Percentiles rank a stretch among this genome's conserved stretches.
phyloP scores from a whole-genome alignment of 2,329 filamentous ascomycete genomes.

The Claviceps paspali region DNA sequence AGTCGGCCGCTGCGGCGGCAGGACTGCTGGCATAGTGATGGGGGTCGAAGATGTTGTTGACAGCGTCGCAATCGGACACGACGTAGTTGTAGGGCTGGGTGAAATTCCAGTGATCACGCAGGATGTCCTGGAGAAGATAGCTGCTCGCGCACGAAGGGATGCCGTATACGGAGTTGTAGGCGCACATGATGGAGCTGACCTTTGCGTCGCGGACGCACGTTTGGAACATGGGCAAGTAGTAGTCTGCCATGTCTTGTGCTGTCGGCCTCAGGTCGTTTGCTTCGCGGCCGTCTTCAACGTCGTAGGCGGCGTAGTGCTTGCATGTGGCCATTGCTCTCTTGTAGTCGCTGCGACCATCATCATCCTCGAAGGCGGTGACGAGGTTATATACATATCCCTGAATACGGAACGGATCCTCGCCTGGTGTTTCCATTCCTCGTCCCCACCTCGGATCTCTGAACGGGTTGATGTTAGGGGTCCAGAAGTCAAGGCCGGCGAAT shows the following conservation, averaged over 20 bases:
- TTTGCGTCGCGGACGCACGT: slow-evolving; percentile 43
- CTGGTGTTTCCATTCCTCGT: slow-evolving; percentile 43
- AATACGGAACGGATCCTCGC: slow-evolving; percentile 38
- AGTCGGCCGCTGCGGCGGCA: slow-evolving; percentile 18
- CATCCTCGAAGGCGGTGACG: slow-evolving; percentile 25
- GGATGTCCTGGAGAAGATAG: slow-evolving; percentile 46
- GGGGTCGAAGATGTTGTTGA: slow-evolving; percentile 37
- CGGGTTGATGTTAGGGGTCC: slow-evolving; percentile 53
- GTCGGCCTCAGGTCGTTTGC: slow-evolving; percentile 41
- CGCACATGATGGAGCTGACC: slow-evolving; percentile 45
- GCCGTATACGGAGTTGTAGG: slow-evolving; percentile 51
- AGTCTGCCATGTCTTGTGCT: slow-evolving; percentile 49
- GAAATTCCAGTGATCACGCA: slow-evolving; percentile 53
- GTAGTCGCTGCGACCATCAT: slow-evolving; percentile 1
- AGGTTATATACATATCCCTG: slow-evolving; percentile 27
- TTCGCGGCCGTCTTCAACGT: slow-evolving; percentile 36
- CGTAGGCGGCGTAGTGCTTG: slow-evolving; percentile 45
- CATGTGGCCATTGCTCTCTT: slow-evolving; percentile 36
- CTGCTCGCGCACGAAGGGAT: slow-evolving; percentile 47
- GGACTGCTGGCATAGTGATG: slow-evolving; percentile 23
- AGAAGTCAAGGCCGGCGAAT: slow-evolving; percentile 39
- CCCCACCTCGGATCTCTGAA: slow-evolving; percentile 51
- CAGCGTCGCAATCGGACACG: slow-evolving; percentile 49
- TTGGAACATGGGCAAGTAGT: slow-evolving; percentile 52
- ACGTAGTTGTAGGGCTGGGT: slow-evolving; percentile 45